phyloP scores from a whole-genome alignment of 1,284 basidiomycete species.

The Limonomyces culmigenus region DNA sequence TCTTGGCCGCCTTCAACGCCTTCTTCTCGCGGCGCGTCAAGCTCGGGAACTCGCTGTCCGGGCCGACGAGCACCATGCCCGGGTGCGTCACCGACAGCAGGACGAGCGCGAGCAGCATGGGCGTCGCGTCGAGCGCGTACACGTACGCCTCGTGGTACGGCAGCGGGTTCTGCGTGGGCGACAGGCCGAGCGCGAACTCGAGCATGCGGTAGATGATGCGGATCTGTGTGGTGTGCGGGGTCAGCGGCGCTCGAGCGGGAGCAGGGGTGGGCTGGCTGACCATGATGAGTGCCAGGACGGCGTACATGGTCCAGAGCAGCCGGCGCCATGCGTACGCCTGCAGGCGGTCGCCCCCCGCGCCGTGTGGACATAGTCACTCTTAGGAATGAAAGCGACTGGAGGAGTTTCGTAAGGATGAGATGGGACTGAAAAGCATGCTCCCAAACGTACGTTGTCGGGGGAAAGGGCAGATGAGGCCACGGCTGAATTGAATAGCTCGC shows the following conservation, averaged over 20 bases:
- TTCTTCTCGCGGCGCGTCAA: constrained; percentile 3
- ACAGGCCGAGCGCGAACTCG: neutral
- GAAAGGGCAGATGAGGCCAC: no score
- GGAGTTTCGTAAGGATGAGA: no score
- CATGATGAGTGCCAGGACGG: neutral
- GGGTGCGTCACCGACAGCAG: constrained; percentile 4
- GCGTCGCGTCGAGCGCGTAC: constrained; percentile 3
- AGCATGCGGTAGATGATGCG: neutral
- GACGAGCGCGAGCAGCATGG: constrained; percentile 1
- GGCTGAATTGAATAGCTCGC: no score
- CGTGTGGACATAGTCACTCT: no score
- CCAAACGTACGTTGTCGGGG: no score
- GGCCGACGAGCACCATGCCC: constrained; percentile 3
- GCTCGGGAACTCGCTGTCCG: constrained; percentile 5
- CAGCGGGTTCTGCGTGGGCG: neutral
- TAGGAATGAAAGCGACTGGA: no score
- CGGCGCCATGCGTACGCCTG: no score
- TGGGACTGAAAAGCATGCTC: no score
- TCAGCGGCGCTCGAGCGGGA: neutral
- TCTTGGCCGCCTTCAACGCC: neutral
- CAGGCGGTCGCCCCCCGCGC: no score
- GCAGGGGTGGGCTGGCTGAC: neutral
- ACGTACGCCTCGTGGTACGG: neutral
- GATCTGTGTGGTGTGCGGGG: neutral
- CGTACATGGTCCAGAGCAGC: neutral